Conservation (phyloP, 106 monocot species). For the Allium fistulosum region DNA sequence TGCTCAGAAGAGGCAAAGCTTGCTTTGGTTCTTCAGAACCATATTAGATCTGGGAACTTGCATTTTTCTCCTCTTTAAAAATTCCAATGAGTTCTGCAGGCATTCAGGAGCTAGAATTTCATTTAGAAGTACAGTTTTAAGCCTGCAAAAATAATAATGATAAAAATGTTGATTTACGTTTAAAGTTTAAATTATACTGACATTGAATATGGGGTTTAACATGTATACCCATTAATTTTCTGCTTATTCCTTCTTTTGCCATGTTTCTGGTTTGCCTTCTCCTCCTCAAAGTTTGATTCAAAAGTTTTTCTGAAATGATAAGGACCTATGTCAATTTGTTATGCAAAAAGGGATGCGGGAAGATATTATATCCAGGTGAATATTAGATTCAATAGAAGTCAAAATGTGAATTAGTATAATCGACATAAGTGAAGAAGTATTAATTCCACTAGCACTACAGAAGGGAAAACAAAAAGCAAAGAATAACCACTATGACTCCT, state of each 20-base stretch:
- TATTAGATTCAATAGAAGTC: no score
- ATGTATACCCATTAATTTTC: conserved; percentile 45
- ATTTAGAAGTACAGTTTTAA: conserved; percentile 52
- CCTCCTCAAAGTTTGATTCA: conserved; percentile 63
- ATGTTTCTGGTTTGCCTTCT: conserved; percentile 31
- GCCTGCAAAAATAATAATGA: conserved; percentile 24
- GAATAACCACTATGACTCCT: no score
- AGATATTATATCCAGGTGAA: no score
- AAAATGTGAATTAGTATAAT: no score
- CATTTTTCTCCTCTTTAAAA: conserved; percentile 74
- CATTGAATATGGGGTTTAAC: background rate
- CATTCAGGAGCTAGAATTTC: conserved; percentile 52
- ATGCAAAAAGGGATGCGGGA: no score
- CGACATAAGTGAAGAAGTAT: no score
- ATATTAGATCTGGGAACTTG: conserved; percentile 61
- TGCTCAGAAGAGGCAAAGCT: background rate
- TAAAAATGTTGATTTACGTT: background rate
- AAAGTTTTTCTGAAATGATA: conserved; percentile 48
- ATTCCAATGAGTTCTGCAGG: conserved; percentile 54
- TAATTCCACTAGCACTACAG: no score
- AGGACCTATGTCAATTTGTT: no score
- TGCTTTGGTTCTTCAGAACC: conserved; percentile 53
- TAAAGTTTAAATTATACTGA: no score
- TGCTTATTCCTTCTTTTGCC: conserved; percentile 43
- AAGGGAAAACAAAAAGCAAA: no score